A percentile compares a stretch with the other conserved stretches of the same genome.
phyloP scores from a whole-genome alignment of 2,329 filamentous ascomycete species.

The Fusarium sp. region DNA sequence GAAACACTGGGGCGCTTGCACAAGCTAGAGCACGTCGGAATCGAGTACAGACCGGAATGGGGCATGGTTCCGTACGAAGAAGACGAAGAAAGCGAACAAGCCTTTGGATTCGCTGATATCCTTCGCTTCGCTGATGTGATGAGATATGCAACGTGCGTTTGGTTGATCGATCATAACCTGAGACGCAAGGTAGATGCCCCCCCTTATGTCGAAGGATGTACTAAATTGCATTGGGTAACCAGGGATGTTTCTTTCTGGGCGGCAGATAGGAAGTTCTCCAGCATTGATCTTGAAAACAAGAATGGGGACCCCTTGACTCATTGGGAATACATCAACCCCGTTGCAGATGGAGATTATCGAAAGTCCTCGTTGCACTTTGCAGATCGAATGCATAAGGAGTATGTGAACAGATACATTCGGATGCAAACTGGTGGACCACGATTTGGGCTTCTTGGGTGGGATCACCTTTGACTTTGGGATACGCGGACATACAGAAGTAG shows the following conservation, averaged over 20 bases:
- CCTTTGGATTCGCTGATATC: not conserved
- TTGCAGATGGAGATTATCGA: not conserved
- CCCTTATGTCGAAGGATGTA: not conserved
- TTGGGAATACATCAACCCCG: not conserved
- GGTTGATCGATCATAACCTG: not conserved
- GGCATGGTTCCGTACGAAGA: not conserved
- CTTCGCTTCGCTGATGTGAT: fast-evolving
- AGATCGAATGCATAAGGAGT: fast-evolving
- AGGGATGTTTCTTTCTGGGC: not conserved
- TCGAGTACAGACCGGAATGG: not conserved
- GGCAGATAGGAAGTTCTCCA: not conserved
- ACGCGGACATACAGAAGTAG: no score
- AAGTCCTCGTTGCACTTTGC: not conserved
- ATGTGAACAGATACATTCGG: fast-evolving
- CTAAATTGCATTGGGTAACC: fast-evolving
- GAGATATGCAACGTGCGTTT: not conserved
- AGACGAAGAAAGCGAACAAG: not conserved
- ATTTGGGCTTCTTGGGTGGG: not conserved
- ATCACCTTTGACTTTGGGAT: not conserved
- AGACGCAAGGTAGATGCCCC: not conserved
- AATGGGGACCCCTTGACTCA: not conserved
- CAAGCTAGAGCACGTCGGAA: fast-evolving
- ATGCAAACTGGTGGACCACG: no score
- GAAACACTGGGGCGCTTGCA: not conserved
- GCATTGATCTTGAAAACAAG: not conserved